Conservation (phyloP, 106 monocot species). For the Phalaenopsis aphrodite region DNA sequence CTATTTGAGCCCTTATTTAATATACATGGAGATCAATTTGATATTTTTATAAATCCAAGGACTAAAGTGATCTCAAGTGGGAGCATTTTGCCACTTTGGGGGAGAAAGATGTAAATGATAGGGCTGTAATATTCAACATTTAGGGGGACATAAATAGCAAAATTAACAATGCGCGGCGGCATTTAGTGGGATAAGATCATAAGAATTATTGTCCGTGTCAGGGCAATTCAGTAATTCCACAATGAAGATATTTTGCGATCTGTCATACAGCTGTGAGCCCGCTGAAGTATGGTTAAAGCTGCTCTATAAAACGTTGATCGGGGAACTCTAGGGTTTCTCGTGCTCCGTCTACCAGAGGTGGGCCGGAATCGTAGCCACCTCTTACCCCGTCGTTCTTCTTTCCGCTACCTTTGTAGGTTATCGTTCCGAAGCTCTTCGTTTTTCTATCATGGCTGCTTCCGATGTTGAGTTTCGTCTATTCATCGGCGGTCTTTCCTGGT, state of each 20-base stretch:
- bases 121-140: too few relatives aligned
- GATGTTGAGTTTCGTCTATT: slow-evolving; percentile 66
- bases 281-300: not conserved
- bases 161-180: too few relatives aligned
- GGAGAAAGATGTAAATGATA: too few relatives aligned
- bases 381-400: not conserved
- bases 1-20: too few relatives aligned
- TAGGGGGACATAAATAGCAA: too few relatives aligned
- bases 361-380: slow-evolving; percentile 22
- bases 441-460: slow-evolving; percentile 21
- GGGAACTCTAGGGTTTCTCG: slow-evolving; percentile 10
- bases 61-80: too few relatives aligned
- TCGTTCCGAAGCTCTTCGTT: not conserved
- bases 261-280: not conserved
- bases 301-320: not conserved
- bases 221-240: not conserved
- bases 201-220: not conserved
- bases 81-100: too few relatives aligned
- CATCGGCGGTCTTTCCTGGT: slow-evolving; percentile 73
- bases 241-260: not conserved
- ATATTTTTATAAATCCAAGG: too few relatives aligned
- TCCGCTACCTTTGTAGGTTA: slow-evolving; percentile 10
- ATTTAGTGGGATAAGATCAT: not conserved
- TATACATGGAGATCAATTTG: too few relatives aligned
- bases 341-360: slow-evolving; percentile 14